phyloP scores from a whole-genome alignment of 306 rosid species.

The Acacia melanoxylon region DNA sequence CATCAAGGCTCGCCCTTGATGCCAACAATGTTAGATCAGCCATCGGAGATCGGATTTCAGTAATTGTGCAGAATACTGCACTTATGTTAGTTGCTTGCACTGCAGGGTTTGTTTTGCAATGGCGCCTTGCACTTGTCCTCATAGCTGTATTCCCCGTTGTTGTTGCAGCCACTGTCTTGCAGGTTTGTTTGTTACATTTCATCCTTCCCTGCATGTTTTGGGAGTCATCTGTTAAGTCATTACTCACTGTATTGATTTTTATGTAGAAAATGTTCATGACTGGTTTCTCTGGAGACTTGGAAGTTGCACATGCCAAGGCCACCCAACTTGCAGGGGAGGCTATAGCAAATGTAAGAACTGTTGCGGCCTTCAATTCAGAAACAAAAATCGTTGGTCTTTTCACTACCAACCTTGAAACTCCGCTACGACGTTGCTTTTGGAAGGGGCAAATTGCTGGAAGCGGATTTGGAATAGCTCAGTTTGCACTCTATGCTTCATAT shows the following conservation, averaged over 20 bases:
- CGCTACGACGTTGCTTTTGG: conserved; percentile 86
- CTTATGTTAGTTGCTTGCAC: conserved; percentile 92
- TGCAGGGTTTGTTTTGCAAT: conserved; percentile 89
- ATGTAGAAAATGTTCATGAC: conserved; percentile 91
- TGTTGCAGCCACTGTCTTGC: conserved; percentile 94
- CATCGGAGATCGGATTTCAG: conserved; percentile 89
- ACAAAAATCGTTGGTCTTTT: conserved; percentile 77
- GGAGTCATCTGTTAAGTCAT: not conserved
- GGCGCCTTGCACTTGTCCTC: conserved; percentile 96
- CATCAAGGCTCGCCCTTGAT: conserved; percentile 84
- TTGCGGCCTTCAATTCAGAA: conserved; percentile 89
- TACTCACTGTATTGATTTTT: not conserved
- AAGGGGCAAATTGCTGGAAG: conserved; percentile 95
- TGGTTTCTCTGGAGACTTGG: conserved; percentile 93
- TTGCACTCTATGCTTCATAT: conserved; percentile 85
- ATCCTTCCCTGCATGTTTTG: not conserved
- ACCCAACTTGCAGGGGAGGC: conserved; percentile 97
- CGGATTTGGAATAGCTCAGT: conserved; percentile 88
- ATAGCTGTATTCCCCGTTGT: conserved; percentile 95
- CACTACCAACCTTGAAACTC: conserved; percentile 68
- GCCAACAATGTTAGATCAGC: conserved; percentile 96
- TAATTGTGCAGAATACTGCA: conserved; percentile 92
- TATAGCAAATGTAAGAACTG: conserved; percentile 91
- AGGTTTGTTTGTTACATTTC: conserved; percentile 49
- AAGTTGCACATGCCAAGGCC: conserved; percentile 84